Conservation (phyloP, 306 rosid species). For the Styphnolobium japonicum region DNA sequence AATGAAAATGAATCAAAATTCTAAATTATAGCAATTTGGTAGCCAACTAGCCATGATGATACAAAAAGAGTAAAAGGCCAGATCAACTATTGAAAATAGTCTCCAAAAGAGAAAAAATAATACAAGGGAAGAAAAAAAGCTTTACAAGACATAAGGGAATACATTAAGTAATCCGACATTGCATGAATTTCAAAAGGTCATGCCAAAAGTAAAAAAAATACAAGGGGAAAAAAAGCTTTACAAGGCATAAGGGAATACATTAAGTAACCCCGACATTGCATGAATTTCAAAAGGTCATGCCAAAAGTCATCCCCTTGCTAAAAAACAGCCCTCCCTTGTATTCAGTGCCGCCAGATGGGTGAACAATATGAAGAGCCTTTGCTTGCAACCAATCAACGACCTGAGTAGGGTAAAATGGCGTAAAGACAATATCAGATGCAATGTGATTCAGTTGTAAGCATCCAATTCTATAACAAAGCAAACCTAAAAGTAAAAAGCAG, state of each 20-base stretch:
- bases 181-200: constrained; percentile 33
- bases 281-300: constrained; percentile 30
- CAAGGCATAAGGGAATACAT: constrained; percentile 38
- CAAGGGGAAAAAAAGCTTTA: not conserved
- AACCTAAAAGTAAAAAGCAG: not conserved
- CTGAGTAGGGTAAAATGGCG: constrained; percentile 38
- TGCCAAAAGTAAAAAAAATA: not conserved
- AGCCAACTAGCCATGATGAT: not conserved
- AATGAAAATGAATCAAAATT: not conserved
- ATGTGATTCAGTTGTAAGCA: not conserved
- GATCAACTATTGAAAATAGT: not conserved
- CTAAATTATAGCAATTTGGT: not conserved
- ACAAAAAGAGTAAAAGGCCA: not conserved
- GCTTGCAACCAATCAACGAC: constrained; percentile 29
- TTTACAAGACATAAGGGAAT: constrained; percentile 26
- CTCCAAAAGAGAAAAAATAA: not conserved
- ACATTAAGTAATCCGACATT: constrained; percentile 52
- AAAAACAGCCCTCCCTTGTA: constrained; percentile 15
- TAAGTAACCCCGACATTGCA: constrained; percentile 50
- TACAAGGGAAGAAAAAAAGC: not conserved
- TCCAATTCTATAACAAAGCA: not conserved
- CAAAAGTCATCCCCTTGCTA: constrained; percentile 26
- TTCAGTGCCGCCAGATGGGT: not conserved
- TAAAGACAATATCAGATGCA: constrained; percentile 22
- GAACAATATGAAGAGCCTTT: constrained; percentile 23